Evolutionary conservation across 306 rosid genomes (phyloP).

Genomic region (Castanospermum australe): DNA sequence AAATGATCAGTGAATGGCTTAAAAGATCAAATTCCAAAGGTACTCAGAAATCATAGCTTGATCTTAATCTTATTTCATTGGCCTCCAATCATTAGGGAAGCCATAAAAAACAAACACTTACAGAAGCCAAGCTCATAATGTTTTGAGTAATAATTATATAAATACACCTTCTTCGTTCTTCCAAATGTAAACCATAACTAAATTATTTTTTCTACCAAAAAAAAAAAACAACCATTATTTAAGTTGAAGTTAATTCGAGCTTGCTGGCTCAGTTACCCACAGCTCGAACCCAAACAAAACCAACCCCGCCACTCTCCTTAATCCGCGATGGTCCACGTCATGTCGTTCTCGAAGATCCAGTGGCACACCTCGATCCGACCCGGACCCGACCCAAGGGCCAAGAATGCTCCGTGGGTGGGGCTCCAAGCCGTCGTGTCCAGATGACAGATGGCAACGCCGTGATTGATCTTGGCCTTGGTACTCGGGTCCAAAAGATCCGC

Average conservation of each 20-base stretch:
- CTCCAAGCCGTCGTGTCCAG: constrained; percentile 87
- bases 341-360: constrained; percentile 85
- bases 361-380: constrained; percentile 86
- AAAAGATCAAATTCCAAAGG: no score
- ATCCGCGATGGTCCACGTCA: constrained; percentile 60
- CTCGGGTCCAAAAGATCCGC: constrained; percentile 70
- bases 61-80: no score
- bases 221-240: neutral
- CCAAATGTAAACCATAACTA: neutral
- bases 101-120: neutral
- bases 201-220: neutral
- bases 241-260: neutral
- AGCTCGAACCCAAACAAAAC: neutral
- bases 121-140: neutral
- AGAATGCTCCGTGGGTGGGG: constrained; percentile 71
- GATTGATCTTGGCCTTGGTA: constrained; percentile 61
- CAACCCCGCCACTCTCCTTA: neutral
- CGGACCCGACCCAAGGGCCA: constrained; percentile 68
- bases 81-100: neutral
- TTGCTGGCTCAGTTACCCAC: neutral
- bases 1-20: no score
- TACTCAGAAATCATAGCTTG: no score
- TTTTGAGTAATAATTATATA: neutral
- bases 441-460: constrained; percentile 82
- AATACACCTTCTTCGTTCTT: neutral